phyloP scores from a whole-genome alignment of 169 alveolate genomes.

The Babesia bovis region DNA sequence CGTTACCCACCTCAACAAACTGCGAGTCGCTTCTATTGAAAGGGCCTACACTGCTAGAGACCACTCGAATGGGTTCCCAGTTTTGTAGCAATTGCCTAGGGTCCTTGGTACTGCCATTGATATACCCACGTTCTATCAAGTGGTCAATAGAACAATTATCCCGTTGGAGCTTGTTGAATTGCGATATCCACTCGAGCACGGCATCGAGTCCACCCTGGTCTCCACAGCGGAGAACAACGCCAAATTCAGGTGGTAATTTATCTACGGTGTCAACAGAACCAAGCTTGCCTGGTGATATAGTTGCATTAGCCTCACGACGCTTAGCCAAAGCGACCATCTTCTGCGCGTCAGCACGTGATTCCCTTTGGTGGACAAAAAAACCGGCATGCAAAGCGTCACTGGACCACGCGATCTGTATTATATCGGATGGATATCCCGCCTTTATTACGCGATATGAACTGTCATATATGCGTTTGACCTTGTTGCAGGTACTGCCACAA shows the following conservation, averaged over 20 bases:
- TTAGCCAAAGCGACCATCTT: conserved; percentile 25
- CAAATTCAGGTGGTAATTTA: conserved; percentile 39
- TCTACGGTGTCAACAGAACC: neutral
- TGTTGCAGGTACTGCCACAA: conserved; percentile 39
- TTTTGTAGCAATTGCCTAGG: conserved; percentile 7
- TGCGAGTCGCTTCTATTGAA: conserved; percentile 79
- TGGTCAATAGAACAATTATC: conserved; percentile 38
- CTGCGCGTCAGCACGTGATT: conserved; percentile 34
- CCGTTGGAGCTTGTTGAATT: conserved; percentile 49
- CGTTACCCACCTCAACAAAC: conserved; percentile 63
- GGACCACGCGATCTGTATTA: conserved; percentile 62
- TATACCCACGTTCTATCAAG: conserved; percentile 50
- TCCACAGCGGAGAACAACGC: conserved; percentile 83
- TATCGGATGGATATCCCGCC: conserved; percentile 73
- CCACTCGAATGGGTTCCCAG: conserved; percentile 77
- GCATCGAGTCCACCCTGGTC: conserved; percentile 89
- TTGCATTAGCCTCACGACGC: conserved; percentile 4
- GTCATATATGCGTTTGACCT: conserved; percentile 60
- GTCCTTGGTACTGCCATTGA: neutral
- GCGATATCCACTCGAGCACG: conserved; percentile 73
- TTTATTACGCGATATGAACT: conserved; percentile 35
- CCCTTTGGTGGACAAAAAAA: conserved; percentile 1
- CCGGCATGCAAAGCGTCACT: conserved; percentile 28
- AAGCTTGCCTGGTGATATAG: neutral
- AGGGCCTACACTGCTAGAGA: conserved; percentile 82